These are phyloP conservation scores for Apiospora kogelbergensis DNA, from an alignment of 2,329 filamentous ascomycete species.

Conservation along the genomic window DNA sequence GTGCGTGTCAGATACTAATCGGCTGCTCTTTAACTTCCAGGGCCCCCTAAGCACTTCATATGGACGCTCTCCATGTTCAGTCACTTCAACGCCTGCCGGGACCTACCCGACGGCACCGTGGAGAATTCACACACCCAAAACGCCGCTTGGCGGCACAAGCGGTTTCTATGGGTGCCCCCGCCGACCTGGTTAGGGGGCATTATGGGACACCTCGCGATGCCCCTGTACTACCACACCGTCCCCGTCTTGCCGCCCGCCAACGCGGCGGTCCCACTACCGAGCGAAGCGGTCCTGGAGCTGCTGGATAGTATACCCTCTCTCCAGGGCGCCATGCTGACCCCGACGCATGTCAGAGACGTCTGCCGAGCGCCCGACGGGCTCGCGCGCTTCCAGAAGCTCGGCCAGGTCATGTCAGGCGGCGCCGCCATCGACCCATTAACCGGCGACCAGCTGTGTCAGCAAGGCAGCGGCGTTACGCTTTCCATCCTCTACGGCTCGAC, in stretches of 20 bases:
- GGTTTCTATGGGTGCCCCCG: conserved; percentile 7
- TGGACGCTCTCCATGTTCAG: not conserved
- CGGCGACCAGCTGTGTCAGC: conserved; percentile 9
- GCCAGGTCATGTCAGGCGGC: not conserved
- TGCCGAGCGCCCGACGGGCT: not conserved
- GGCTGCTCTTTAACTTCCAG: not conserved
- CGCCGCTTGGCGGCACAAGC: not conserved
- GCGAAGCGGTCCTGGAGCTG: not conserved
- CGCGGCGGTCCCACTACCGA: not conserved
- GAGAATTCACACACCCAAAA: conserved; percentile 2
- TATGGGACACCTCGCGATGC: not conserved
- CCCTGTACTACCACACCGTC: conserved; percentile 2
- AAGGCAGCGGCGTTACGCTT: not conserved
- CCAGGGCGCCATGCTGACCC: not conserved
- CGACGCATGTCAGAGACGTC: not conserved
- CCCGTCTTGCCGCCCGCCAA: conserved; percentile 8
- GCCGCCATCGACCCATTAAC: conserved; percentile 1
- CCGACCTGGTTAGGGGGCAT: conserved; percentile 12
- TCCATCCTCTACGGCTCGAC: conserved; percentile 5
- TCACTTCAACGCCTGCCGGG: not conserved
- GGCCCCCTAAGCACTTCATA: not conserved
- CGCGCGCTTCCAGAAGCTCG: not conserved
- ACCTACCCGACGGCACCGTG: not conserved
- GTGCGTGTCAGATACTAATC: not conserved
- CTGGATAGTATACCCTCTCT: not conserved